phyloP scores from a whole-genome alignment of 306 rosid species.

The Urtica urens region DNA sequence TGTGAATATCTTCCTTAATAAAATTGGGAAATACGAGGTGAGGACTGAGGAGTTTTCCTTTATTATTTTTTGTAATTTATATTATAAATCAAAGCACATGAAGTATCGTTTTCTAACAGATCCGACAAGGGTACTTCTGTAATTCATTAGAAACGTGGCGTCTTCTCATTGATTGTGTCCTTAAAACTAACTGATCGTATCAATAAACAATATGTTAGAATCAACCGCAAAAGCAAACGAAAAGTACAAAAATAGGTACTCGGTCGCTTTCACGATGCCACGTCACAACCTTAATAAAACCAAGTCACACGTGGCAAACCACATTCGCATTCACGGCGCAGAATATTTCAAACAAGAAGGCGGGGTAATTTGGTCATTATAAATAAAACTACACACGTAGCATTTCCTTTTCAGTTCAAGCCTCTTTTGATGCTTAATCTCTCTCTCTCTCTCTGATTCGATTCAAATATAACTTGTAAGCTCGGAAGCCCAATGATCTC shows the following conservation, averaged over 20 bases:
- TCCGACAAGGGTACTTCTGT: conserved; percentile 9
- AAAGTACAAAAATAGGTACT: conserved; percentile 1
- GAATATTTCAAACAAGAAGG: conserved; percentile 9
- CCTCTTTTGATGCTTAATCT: neutral
- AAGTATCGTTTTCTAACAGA: neutral
- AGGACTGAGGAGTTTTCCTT: no score
- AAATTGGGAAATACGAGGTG: no score
- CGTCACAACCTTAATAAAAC: neutral
- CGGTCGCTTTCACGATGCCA: conserved; percentile 3
- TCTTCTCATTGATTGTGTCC: neutral
- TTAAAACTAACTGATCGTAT: neutral
- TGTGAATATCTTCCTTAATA: no score
- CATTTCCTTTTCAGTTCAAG: neutral
- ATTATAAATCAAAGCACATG: no score
- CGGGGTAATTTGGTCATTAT: conserved; percentile 27
- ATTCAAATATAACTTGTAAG: conserved; percentile 14
- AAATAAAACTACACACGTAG: neutral
- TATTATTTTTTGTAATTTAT: no score
- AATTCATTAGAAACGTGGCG: neutral
- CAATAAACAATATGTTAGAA: neutral
- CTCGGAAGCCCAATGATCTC: neutral
- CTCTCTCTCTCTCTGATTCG: conserved; percentile 10
- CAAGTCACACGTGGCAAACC: neutral
- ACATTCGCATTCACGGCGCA: neutral
- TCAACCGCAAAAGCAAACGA: neutral